Evolutionary conservation across 228 moss, liverwort and hornwort genomes (phyloP), one percentile per base, ranked within the genome.

Genomic region (Sphagnum magellanicum): DNA sequence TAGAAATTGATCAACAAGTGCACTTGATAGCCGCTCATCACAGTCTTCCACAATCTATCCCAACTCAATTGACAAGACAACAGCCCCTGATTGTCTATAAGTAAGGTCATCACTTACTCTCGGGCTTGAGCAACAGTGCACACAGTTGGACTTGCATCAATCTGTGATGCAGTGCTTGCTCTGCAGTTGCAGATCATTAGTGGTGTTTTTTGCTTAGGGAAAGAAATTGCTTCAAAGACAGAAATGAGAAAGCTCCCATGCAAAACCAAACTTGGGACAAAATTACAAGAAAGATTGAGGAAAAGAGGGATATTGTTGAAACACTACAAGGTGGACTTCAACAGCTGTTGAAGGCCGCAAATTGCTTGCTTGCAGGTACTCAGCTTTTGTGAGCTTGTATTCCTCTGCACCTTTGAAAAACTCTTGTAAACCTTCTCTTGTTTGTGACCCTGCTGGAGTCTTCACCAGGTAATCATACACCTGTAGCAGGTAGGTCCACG

Each of bases 21-120:
- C 79, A 63, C 68, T 80, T 63, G 93, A 84, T 70, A 97, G 65
- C 52, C 96, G 86, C 68, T 96, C 93, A 73, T 93, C 93, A 78
- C 96, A 97, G 70, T 97, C 93, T 74, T 97, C 96, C 70, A 97
- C 91, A 50, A 97, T 89, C 94, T 91, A 78, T 49, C 16, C 51
- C n/a, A 59, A 49, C 32, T 32, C 32, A 32, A 32, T 32, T 32
- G 32, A 32, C 32, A 32, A 32, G 32, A 32, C 32, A 32, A 32
- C 63, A 65, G 53, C 12, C 9, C 47, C 16, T 10, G 47, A 11
- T 10, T 6, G 8, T 16, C 12, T 9, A 67, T 50, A 8, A 50
- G 8, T 6, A 10, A 6, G 10, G 46, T 50, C 46, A 46, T 8
- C 13, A 68, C 16, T 5, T 52, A 11, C 8, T 5, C n/a, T 5